phyloP scores from a whole-genome alignment of 768 basidiomycete species.

The Tulasnella sp. region DNA sequence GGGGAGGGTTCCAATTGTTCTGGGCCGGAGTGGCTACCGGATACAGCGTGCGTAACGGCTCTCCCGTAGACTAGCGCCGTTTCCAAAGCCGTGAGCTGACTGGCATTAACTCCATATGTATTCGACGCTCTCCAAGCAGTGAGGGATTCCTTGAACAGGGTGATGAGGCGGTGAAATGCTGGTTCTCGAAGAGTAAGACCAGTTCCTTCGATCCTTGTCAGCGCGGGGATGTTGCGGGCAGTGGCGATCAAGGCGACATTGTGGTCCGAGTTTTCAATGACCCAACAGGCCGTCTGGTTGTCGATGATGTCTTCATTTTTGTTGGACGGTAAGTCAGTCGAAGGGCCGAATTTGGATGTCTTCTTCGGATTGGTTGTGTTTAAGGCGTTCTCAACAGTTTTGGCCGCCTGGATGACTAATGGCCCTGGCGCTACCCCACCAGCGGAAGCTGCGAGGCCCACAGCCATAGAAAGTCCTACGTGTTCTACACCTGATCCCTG shows the following conservation, averaged over 20 bases:
- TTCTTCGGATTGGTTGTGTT: neutral
- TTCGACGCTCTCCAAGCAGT: constrained; percentile 3
- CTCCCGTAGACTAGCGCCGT: constrained; percentile 9
- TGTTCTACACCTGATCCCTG: neutral
- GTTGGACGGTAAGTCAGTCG: neutral
- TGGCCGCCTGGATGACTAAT: neutral
- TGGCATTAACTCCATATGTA: neutral
- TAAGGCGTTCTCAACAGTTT: neutral
- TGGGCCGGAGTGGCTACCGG: neutral
- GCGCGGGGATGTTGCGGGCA: constrained; percentile 17
- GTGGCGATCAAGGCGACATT: constrained; percentile 9
- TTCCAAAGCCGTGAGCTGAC: constrained; percentile 6
- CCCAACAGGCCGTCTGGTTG: constrained; percentile 22
- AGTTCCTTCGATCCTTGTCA: constrained; percentile 6
- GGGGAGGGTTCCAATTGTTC: neutral
- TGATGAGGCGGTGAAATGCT: constrained; percentile 3
- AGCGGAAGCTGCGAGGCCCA: constrained; percentile 1
- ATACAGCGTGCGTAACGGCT: neutral
- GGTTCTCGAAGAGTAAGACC: neutral
- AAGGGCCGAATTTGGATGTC: neutral
- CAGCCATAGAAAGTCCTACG: neutral
- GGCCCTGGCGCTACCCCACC: neutral
- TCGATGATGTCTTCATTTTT: constrained; percentile 7
- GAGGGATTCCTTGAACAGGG: constrained; percentile 13
- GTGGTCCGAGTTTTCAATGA: constrained; percentile 13